Evolutionary conservation across 1,284 basidiomycete genomes (phyloP), one percentile per base, ranked within the genome.

Genomic region (Puccinia polysora): DNA sequence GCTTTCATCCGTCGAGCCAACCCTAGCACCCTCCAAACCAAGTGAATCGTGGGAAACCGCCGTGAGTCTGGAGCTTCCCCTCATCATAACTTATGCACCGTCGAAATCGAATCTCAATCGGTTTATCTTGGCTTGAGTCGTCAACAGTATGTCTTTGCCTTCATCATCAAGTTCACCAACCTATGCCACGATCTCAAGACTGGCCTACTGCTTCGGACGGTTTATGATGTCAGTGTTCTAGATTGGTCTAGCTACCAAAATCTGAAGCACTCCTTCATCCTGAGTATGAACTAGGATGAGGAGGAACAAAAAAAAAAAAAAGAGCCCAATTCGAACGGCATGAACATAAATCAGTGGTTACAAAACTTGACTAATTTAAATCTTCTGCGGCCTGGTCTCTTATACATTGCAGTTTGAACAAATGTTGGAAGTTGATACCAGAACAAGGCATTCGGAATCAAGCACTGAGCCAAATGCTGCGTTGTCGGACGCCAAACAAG

Each of bases 1-100:
- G n/a, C n/a, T n/a, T n/a, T 25, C n/a, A 58, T 34, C 65, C 36
- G 20, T 56, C 4, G 43, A 38, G 45, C 8, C 7, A n/a, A 28
- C 25, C 15, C 30, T 36, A 36, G 40, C 30, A 20, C 47, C 59
- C 28, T 12, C 47, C 4, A 64, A 72, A 18, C 52, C 69, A 12
- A 55, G 34, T 43, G 49, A 49, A 72, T 50, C 56, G 55, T 72
- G 69, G 69, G 69, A 72, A 43, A 72, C 69, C 8, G 69, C 69
- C n/a, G 69, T 72, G 7, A 43, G 69, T 64, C 14, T 10, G 15
- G n/a, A 8, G 28, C 18, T 18, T 3, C n/a, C 15, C 18, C 53
- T 40, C n/a, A 28, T 60, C 25, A 60, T 32, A n/a, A n/a, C 58
- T 32, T 28, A 3, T 60, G 43, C 34, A 47, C 28, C 32, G 10